Evolutionary conservation across 2,329 filamentous ascomycete genomes (phyloP), one percentile per base, ranked within the genome.

Genomic region (Fusarium algeriense): DNA sequence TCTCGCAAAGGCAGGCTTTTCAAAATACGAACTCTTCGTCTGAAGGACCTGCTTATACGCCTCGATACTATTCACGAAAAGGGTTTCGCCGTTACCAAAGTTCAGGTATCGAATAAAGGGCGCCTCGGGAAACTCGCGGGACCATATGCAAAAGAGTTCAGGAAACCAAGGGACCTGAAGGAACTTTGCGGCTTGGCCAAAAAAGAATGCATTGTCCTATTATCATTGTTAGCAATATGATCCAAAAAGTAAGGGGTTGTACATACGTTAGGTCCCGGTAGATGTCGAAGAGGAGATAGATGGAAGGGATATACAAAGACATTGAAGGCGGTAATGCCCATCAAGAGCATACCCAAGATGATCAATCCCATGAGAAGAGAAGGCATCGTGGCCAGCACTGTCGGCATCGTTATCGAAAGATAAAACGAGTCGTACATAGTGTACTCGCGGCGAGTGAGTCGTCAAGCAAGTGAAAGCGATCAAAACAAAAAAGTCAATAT

Each of bases 251-350:
- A 41, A 5, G 12, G 19, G 15, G 15, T 13, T 23, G 14, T 43
- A 30, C 70, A 12, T 69, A 84, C 83, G 73, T 79, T 81, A 19
- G 84, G 84, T 1, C 83, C 83, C 0, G 84, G 84, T 3, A 86
- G 69, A 53, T 83, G 75, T 17, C 83, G 79, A n/a, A 85, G 74
- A 0, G 83, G 81, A 1, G 84, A 86, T 48, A 84, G 61, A 59
- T 80, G 79, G 52, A 78, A 78, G 7, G 84, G 84, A 60, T 84
- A 85, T 28, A 86, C 66, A 61, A 84, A 76, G 41, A 81, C 26
- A 38, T 67, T 71, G 57, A 74, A 73, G 34, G 34, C 46, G n/a
- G 40, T 20, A 11, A 59, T 8, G 3, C 48, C 23, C 26, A 52
- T 32, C 41, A 50, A 5, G 32, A 65, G 10, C 6, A 67, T 19